Conservation (phyloP, 805 yeast species). For the Candida tallmaniae region DNA sequence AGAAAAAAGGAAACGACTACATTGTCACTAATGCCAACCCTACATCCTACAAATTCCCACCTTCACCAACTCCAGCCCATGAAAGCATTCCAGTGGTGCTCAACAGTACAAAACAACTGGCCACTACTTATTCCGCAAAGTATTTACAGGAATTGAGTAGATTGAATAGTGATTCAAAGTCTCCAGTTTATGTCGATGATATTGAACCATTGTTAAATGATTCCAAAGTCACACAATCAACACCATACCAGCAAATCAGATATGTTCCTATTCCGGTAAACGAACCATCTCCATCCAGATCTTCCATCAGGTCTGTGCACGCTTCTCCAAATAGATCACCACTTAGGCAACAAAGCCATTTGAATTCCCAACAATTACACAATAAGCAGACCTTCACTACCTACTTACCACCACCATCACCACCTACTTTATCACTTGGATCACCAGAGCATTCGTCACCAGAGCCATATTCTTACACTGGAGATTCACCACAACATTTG, state of each 20-base stretch:
- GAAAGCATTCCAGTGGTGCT: not conserved
- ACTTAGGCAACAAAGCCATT: conserved; percentile 8
- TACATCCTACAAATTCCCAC: conserved; percentile 55
- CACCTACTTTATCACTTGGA: conserved; percentile 27
- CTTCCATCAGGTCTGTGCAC: not conserved
- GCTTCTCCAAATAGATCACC: conserved; percentile 5
- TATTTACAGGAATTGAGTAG: conserved; percentile 32
- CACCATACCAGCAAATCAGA: conserved; percentile 13
- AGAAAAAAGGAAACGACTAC: conserved; percentile 29
- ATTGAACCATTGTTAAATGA: conserved; percentile 26
- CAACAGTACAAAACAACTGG: not conserved
- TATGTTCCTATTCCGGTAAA: conserved; percentile 41
- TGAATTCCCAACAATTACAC: conserved; percentile 3
- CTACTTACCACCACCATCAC: conserved; percentile 34
- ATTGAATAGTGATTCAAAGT: conserved; percentile 8
- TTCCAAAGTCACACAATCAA: not conserved
- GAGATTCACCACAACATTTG: conserved; percentile 26
- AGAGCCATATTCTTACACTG: conserved; percentile 19
- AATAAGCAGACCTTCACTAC: conserved; percentile 8
- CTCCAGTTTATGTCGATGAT: conserved; percentile 26
- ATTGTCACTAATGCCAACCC: conserved; percentile 45
- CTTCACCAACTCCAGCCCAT: conserved; percentile 27
- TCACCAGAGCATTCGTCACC: conserved; percentile 40
- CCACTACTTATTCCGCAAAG: conserved; percentile 34
- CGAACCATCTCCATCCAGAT: conserved; percentile 18